A percentile compares a stretch with the other conserved stretches of the same genome.
Conservation (phyloP, 2,329 filamentous ascomycete genomes). For the Zymoseptoria ardabiliae region DNA sequence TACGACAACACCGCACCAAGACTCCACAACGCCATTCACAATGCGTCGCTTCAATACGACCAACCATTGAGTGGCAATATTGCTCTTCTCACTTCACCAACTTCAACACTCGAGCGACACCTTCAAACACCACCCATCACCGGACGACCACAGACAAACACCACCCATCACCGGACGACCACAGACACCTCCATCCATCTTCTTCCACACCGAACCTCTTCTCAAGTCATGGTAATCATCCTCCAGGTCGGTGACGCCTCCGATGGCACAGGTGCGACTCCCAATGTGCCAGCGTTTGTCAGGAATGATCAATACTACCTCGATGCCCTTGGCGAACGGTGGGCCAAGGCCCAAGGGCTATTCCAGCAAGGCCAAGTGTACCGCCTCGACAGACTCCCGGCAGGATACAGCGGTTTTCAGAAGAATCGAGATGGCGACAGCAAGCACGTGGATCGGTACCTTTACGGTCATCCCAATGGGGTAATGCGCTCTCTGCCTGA, state of each 20-base stretch:
- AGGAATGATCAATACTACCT: constrained; percentile 24
- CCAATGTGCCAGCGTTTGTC: background rate
- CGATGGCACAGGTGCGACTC: constrained; percentile 9
- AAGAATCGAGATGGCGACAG: constrained; percentile 35
- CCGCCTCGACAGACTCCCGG: constrained; percentile 46
- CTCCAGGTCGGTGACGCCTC: constrained; percentile 5
- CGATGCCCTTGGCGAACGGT: constrained; percentile 21
- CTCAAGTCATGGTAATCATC: background rate
- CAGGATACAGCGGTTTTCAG: constrained; percentile 48
- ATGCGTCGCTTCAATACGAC: too few species aligned
- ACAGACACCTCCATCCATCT: background rate
- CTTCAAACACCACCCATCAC: background rate
- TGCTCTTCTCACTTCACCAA: background rate
- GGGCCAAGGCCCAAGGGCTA: constrained; percentile 18
- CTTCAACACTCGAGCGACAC: background rate
- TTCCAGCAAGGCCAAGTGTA: constrained; percentile 30
- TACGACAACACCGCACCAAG: too few species aligned
- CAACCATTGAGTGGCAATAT: background rate
- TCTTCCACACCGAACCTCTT: background rate
- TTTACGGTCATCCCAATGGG: constrained; percentile 50
- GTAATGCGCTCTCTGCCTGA: constrained; percentile 48
- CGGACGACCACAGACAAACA: background rate
- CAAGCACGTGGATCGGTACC: constrained; percentile 44
- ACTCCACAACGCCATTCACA: too few species aligned
- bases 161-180: background rate